Evolutionary conservation across 805 yeast genomes (phyloP).

Genomic region (Kodamaea jinghongensis): DNA sequence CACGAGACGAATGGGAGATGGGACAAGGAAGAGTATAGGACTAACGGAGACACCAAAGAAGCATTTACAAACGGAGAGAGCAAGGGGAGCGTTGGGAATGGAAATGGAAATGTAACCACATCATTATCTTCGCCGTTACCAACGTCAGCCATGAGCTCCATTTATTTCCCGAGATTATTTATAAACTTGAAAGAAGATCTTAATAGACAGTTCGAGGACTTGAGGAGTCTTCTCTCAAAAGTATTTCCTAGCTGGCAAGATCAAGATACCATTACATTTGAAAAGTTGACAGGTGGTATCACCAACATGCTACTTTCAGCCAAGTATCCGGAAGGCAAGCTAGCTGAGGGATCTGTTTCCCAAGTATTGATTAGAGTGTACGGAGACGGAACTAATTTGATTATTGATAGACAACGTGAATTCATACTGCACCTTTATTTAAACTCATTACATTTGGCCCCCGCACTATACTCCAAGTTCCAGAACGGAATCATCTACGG

Average conservation of each 20-base stretch:
- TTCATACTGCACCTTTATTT: slow-evolving; percentile 67
- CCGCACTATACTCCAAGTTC: slow-evolving; percentile 64
- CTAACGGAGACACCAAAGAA: not conserved
- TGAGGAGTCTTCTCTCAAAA: slow-evolving; percentile 36
- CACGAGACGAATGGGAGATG: slow-evolving; percentile 4
- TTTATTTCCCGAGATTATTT: slow-evolving; percentile 46
- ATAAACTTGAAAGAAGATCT: slow-evolving; percentile 38
- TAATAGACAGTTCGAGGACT: slow-evolving; percentile 33
- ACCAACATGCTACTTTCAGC: slow-evolving; percentile 59
- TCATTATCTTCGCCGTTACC: too few relatives aligned
- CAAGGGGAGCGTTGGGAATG: not conserved
- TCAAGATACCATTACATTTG: slow-evolving; percentile 30
- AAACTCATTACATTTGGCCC: slow-evolving; percentile 60
- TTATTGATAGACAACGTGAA: slow-evolving; percentile 73
- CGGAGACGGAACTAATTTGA: slow-evolving; percentile 69
- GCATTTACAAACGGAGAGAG: too few relatives aligned
- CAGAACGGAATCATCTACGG: slow-evolving; percentile 74
- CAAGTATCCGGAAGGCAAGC: slow-evolving; percentile 20
- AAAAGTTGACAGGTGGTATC: slow-evolving; percentile 59
- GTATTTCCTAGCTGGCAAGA: slow-evolving; percentile 46
- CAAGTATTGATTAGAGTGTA: slow-evolving; percentile 63
- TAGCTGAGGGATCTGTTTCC: slow-evolving; percentile 17
- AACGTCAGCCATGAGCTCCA: slow-evolving; percentile 22
- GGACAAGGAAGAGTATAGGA: not conserved
- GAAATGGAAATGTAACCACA: not conserved